Evolutionary conservation across 352 stramenopile species (phyloP).

Genomic region (Pythium periplocum): DNA sequence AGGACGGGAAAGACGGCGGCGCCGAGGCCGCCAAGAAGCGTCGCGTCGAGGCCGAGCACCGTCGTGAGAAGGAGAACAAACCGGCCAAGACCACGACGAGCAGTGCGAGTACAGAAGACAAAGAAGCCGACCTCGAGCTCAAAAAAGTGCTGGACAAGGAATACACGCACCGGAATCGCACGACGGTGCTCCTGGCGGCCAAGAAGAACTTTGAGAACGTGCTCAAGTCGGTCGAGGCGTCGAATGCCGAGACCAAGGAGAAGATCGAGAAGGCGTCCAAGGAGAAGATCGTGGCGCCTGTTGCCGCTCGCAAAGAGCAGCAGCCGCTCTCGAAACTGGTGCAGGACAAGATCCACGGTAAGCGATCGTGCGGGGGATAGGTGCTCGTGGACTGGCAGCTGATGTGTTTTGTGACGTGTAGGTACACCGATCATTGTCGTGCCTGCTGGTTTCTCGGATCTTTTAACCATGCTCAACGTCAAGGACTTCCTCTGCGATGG

Average conservation of each 20-base stretch:
- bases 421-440: conserved; percentile 90
- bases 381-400: neutral
- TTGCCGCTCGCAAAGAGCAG: conserved; percentile 49
- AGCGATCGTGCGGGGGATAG: neutral
- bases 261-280: conserved; percentile 85
- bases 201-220: conserved; percentile 85
- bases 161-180: conserved; percentile 56
- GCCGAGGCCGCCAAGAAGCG: conserved; percentile 15
- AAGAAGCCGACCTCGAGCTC: conserved; percentile 34
- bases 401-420: conserved; percentile 12
- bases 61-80: conserved; percentile 39
- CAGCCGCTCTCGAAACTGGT: conserved; percentile 57
- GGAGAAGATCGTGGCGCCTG: conserved; percentile 40
- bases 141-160: conserved; percentile 70
- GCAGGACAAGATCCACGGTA: conserved; percentile 74
- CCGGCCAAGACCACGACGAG: conserved; percentile 19
- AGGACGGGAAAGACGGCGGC: conserved; percentile 6
- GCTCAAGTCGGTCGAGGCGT: conserved; percentile 69
- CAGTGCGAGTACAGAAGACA: conserved; percentile 17
- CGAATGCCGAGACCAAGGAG: conserved; percentile 84
- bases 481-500: conserved; percentile 86
- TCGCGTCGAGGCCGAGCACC: conserved; percentile 17
- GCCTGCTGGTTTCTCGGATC: conserved; percentile 76
- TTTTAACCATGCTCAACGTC: conserved; percentile 88
- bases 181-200: conserved; percentile 65